phyloP scores from a whole-genome alignment of 1,284 basidiomycete species.

The Gymnopus androsaceus region DNA sequence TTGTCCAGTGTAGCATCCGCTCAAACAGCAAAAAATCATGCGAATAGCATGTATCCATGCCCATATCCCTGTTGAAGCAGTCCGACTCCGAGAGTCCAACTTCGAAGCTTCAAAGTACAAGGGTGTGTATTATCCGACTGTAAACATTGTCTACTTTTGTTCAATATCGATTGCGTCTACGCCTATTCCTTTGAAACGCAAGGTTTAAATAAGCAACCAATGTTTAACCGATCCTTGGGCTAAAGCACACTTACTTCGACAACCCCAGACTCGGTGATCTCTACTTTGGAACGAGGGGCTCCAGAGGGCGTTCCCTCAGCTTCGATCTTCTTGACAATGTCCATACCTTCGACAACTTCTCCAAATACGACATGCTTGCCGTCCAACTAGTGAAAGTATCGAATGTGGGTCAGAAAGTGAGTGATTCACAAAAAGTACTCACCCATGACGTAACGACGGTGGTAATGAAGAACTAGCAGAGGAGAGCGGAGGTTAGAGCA shows the following conservation, averaged over 20 bases:
- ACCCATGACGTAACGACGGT: constrained; percentile 62
- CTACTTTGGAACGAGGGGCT: constrained; percentile 46
- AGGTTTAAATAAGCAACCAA: not conserved
- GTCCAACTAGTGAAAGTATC: constrained; percentile 72
- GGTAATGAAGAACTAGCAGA: constrained; percentile 76
- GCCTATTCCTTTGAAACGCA: too few species aligned
- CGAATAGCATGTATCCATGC: too few species aligned
- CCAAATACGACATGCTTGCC: constrained; percentile 84
- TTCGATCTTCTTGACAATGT: constrained; percentile 68
- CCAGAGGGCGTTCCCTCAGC: constrained; percentile 51
- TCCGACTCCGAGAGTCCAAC: too few species aligned
- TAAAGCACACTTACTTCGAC: constrained; percentile 31
- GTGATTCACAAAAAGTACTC: too few species aligned
- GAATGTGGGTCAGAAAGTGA: too few species aligned
- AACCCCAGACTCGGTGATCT: constrained; percentile 55
- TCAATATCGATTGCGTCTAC: too few species aligned
- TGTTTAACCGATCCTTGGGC: not conserved
- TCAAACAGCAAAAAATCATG: not conserved
- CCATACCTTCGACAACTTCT: constrained; percentile 63
- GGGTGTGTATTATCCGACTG: too few species aligned
- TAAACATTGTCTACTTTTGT: too few species aligned
- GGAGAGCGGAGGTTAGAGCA: not conserved
- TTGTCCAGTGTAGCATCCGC: not conserved
- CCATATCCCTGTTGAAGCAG: too few species aligned
- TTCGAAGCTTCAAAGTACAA: too few species aligned